Base-by-base conservation (phyloP, 345 rosid genomes). In the Microcos paniculata region DNA sequence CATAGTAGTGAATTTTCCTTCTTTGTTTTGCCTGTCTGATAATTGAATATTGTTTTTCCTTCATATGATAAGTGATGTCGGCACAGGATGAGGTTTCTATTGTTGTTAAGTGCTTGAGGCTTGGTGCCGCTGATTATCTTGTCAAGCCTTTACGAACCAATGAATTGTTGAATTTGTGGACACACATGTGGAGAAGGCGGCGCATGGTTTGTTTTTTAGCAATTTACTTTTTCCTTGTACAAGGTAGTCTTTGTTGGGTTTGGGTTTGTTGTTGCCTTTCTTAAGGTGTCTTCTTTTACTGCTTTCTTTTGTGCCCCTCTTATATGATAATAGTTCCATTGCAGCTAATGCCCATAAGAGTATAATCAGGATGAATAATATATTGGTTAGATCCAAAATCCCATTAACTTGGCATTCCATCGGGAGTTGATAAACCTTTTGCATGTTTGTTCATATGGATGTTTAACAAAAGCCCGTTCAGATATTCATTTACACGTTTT, bases 121-220 rank as follows among this genome's bases (percentile, higher is more conserved):
- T 92, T 59, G 97, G 97, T 77, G 97, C 93, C 49, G 93, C 93
- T 35, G 97, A 92, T 88, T 92, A 90, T 82, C 94, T 92, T 72
- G 97, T 92, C 53, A 92, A 92, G 87, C 97, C 97, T 68, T 83
- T 92, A 67, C 88, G 94, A 11, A 89, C 90, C 46, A 90, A 92
- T 82, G 94, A 90, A 78, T 84, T 90, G 56, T 80, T 92, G 79
- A 92, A 89, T 85, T 81, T 92, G 81, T 92, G 97, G 97, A 90
- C 92, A 16, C 94, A 92, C 87, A 84, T 92, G 93, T 92, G 94
- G 94, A 89, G 94, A 79, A 85, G 88, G 66, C 63, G 88, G 65
- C 85, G 77, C 56, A 79, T 83, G 90, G 90, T 87, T 75, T 82
- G 90, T 83, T 77, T 78, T 80, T 33, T 75, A 68, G 69, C 5